phyloP scores from a whole-genome alignment of 345 rosid genomes.

The Brassica incana region DNA sequence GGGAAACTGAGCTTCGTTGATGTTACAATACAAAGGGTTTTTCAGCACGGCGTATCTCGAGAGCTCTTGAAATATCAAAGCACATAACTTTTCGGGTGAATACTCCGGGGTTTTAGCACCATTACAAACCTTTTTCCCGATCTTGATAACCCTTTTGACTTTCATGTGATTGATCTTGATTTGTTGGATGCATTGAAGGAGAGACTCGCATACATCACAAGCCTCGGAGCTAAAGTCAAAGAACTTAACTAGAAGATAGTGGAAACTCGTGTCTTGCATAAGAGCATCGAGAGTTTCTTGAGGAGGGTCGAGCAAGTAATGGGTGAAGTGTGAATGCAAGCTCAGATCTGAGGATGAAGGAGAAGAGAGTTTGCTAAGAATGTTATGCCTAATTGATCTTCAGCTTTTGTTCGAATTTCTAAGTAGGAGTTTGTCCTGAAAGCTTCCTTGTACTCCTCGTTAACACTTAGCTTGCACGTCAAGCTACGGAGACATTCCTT shows the following conservation, averaged over 20 bases:
- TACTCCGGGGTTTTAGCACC: constrained; percentile 24
- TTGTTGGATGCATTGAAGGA: constrained; percentile 60
- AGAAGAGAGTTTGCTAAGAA: constrained; percentile 29
- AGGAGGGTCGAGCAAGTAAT: constrained; percentile 58
- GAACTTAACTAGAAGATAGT: constrained; percentile 51
- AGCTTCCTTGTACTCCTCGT: constrained; percentile 82
- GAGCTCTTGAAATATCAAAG: constrained; percentile 51
- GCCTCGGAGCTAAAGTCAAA: constrained; percentile 58
- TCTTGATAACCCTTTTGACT: constrained; percentile 53
- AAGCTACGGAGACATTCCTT: constrained; percentile 41
- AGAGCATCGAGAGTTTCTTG: constrained; percentile 49
- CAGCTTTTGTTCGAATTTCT: constrained; percentile 65
- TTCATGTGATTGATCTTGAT: constrained; percentile 50
- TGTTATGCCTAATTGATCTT: constrained; percentile 42
- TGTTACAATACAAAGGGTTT: constrained; percentile 55
- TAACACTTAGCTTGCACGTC: constrained; percentile 50
- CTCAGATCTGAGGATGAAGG: constrained; percentile 40
- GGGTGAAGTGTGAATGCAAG: constrained; percentile 49
- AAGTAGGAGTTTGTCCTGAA: constrained; percentile 76
- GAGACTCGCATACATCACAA: constrained; percentile 57
- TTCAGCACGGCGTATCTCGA: constrained; percentile 46
- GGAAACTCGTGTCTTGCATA: constrained; percentile 41
- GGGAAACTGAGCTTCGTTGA: constrained; percentile 41
- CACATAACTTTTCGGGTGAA: constrained; percentile 8
- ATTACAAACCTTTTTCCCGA: constrained; percentile 39